These are phyloP conservation scores for Pulveroboletus frians DNA, from an alignment of 768 basidiomycete species.

Conservation along the genomic window DNA sequence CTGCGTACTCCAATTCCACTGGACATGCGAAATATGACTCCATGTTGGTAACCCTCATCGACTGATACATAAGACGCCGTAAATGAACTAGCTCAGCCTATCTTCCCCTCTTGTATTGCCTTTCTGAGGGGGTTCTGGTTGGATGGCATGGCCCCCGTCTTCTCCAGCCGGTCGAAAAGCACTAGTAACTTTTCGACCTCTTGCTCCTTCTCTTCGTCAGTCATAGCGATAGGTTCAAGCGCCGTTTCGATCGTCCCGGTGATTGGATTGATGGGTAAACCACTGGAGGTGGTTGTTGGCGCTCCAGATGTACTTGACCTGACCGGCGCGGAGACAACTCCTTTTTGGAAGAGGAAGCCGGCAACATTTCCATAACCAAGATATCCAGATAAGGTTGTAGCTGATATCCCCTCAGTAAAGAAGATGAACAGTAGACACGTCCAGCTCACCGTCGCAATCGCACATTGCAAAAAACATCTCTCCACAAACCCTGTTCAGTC, in stretches of 20 bases:
- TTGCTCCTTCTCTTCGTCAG: conserved; percentile 89
- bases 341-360: conserved; percentile 90
- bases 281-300: conserved; percentile 31
- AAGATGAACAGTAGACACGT: not conserved
- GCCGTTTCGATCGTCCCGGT: conserved; percentile 62
- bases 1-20: not conserved
- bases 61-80: not conserved
- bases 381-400: conserved; percentile 64
- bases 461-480: conserved; percentile 85
- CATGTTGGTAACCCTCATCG: not conserved
- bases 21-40: not conserved
- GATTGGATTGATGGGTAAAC: conserved; percentile 70
- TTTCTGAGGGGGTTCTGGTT: conserved; percentile 69
- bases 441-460: conserved; percentile 59
- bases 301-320: conserved; percentile 31
- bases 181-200: conserved; percentile 92
- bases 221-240: conserved; percentile 57
- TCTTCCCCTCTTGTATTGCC: conserved; percentile 43
- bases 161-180: conserved; percentile 85
- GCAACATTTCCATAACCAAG: conserved; percentile 96
- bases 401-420: conserved; percentile 32
- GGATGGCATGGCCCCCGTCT: conserved; percentile 60
- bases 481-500: conserved; percentile 72
- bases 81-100: conserved; percentile 3
- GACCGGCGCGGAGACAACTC: conserved; percentile 61